Percentiles rank a stretch among this genome's conserved stretches.
Conservation (phyloP, 2,329 filamentous ascomycete species). For the Penicillium paneum region DNA sequence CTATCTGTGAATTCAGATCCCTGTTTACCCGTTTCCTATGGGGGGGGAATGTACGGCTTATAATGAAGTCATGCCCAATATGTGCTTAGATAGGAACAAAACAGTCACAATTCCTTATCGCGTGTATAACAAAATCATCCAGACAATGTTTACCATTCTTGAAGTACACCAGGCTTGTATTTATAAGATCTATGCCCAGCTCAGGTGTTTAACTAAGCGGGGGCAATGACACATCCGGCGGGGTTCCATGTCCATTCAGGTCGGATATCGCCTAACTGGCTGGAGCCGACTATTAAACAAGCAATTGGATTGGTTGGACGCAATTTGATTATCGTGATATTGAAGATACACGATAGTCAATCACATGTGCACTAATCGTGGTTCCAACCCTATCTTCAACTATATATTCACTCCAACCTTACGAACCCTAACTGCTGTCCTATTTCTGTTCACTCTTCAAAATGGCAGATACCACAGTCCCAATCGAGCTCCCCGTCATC, state of each 20-base stretch:
- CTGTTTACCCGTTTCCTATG: background rate
- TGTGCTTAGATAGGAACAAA: background rate
- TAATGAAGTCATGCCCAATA: constrained; percentile 1
- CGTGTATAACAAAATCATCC: background rate
- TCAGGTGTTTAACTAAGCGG: background rate
- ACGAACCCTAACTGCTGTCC: background rate
- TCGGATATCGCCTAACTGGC: constrained; percentile 18
- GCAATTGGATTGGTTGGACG: background rate
- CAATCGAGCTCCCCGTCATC: constrained; percentile 69
- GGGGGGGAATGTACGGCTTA: background rate
- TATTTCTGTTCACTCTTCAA: background rate
- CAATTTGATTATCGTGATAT: constrained; percentile 9
- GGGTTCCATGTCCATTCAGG: background rate
- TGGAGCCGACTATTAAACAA: background rate
- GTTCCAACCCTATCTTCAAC: background rate
- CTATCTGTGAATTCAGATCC: background rate
- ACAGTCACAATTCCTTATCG: background rate
- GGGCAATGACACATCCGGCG: background rate
- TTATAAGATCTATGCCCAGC: background rate
- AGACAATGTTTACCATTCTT: background rate
- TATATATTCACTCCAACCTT: background rate
- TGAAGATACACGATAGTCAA: constrained; percentile 17
- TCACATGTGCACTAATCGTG: background rate
- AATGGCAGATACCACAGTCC: constrained; percentile 25
- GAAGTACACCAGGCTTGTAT: background rate